phyloP scores from a whole-genome alignment of 805 yeast genomes.

The Suhomyces xylopsoci region DNA sequence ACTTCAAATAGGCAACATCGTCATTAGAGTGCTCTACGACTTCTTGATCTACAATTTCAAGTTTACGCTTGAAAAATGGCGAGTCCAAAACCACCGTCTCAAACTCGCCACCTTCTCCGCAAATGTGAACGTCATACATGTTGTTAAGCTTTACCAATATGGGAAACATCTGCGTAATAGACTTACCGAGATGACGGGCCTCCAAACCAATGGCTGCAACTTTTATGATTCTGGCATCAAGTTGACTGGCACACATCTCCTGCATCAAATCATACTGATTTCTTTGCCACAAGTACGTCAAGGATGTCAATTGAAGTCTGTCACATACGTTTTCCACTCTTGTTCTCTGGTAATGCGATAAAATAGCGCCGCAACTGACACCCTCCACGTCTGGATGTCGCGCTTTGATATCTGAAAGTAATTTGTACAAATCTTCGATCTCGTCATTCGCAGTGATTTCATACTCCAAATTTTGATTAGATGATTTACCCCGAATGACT shows the following conservation, averaged over 20 bases:
- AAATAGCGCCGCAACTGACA: slow-evolving; percentile 93
- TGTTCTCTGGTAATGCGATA: slow-evolving; percentile 92
- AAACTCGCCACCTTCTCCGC: slow-evolving; percentile 99
- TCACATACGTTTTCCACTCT: slow-evolving; percentile 90
- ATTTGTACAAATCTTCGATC: slow-evolving; percentile 71
- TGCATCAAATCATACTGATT: slow-evolving; percentile 74
- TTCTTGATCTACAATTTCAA: slow-evolving; percentile 40
- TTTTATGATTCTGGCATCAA: slow-evolving; percentile 84
- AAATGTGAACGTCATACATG: slow-evolving; percentile 80
- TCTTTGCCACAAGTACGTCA: slow-evolving; percentile 89
- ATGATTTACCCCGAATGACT: slow-evolving; percentile 58
- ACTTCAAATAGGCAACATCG: slow-evolving; percentile 66
- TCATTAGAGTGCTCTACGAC: slow-evolving; percentile 51
- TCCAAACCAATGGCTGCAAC: slow-evolving; percentile 90
- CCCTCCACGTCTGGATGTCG: slow-evolving; percentile 73
- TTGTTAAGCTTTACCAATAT: slow-evolving; percentile 54
- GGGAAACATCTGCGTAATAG: slow-evolving; percentile 61
- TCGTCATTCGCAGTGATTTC: slow-evolving; percentile 69
- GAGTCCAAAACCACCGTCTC: slow-evolving; percentile 91
- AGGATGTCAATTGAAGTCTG: slow-evolving; percentile 61
- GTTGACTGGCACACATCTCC: slow-evolving; percentile 66
- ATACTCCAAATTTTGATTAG: slow-evolving; percentile 69
- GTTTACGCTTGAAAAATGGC: slow-evolving; percentile 65
- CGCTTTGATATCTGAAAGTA: slow-evolving; percentile 47
- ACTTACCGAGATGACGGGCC: slow-evolving; percentile 62